Base-by-base conservation (phyloP, 2,329 filamentous ascomycete genomes). In the Xylogone sp. region DNA sequence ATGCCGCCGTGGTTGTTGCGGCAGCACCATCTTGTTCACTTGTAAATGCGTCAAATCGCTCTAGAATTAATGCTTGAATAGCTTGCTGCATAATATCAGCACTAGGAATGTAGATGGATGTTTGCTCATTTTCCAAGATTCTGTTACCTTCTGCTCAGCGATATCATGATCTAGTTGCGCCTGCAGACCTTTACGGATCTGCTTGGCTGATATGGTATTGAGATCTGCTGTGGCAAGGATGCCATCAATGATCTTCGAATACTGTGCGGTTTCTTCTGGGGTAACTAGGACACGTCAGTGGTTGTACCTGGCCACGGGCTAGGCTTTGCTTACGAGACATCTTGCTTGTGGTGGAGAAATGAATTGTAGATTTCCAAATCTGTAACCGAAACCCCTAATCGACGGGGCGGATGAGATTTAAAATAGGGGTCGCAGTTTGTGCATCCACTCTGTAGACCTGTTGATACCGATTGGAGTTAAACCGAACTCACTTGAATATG, bases 11-110 rank as follows among this genome's bases (percentile, higher is more conserved):
- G n/a, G 34, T 16, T 39, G 34, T 16, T 16, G 34, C 13, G 5
- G 34, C 29, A 21, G n/a, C n/a, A 18, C 34, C 34, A 39, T 39
- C n/a, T 7, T 39, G 34, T 16, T 39, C 34, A 39, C 34, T 43
- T 13, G 48, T 49, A 53, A 69, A 67, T 53, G 75, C 69, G 61
- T 82, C 78, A 62, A 83, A 83, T 43, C 79, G 73, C 59, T 77
- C 71, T 66, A 75, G 73, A 48, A 83, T 82, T 42, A 83, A 68
- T 42, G 69, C 65, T 61, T 80, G 77, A 52, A 83, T 72, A 7
- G 70, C 69, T 56, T 70, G 67, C 79, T 83, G 49, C 21, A 46
- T 48, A 43, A 43, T 34, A 19, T 57, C 46, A 51, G 48, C 46
- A 48, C 52, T 46, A 51, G n/a, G n/a, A 22, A 29, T 29, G 10